These are phyloP conservation scores for Didymellaceae sp. DNA, from an alignment of 2,329 filamentous ascomycete genomes.

Conservation along the genomic window DNA sequence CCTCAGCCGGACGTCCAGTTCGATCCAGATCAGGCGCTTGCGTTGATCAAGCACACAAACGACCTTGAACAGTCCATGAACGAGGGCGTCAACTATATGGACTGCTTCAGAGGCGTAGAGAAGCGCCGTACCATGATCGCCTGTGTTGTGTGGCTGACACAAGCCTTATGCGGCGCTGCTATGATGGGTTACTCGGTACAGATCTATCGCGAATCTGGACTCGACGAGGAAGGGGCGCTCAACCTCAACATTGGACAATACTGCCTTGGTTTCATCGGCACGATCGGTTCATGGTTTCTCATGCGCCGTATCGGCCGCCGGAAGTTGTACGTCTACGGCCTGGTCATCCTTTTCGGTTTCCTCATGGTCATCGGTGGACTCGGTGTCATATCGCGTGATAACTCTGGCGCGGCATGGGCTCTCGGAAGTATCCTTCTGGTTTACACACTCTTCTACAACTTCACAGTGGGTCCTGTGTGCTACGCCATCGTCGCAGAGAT, in stretches of 20 bases:
- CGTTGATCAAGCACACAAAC: conserved; percentile 63
- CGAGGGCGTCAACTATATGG: conserved; percentile 53
- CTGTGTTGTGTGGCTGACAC: conserved; percentile 62
- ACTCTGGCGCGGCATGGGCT: conserved; percentile 54
- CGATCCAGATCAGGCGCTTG: conserved; percentile 51
- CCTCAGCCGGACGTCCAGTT: conserved; percentile 37
- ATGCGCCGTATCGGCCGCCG: conserved; percentile 57
- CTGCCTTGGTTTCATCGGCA: conserved; percentile 17
- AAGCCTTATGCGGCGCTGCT: conserved; percentile 60
- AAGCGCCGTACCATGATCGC: conserved; percentile 60
- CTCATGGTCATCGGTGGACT: conserved; percentile 76
- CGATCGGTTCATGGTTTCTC: conserved; percentile 69
- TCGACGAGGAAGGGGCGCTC: conserved; percentile 9
- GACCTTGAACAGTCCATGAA: conserved; percentile 58
- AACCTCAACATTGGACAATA: conserved; percentile 17
- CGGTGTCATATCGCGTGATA: conserved; percentile 59
- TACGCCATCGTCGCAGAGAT: conserved; percentile 87
- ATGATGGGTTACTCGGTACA: conserved; percentile 17
- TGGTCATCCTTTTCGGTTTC: conserved; percentile 10
- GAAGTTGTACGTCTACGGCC: conserved; percentile 6
- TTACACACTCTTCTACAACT: conserved; percentile 74
- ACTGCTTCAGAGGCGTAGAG: conserved; percentile 62
- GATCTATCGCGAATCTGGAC: conserved; percentile 36
- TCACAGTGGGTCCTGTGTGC: conserved; percentile 85
- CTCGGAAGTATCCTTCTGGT: conserved; percentile 37